phyloP scores from a whole-genome alignment of 148 eudicot genomes.

The Rhododendron ovatum region DNA sequence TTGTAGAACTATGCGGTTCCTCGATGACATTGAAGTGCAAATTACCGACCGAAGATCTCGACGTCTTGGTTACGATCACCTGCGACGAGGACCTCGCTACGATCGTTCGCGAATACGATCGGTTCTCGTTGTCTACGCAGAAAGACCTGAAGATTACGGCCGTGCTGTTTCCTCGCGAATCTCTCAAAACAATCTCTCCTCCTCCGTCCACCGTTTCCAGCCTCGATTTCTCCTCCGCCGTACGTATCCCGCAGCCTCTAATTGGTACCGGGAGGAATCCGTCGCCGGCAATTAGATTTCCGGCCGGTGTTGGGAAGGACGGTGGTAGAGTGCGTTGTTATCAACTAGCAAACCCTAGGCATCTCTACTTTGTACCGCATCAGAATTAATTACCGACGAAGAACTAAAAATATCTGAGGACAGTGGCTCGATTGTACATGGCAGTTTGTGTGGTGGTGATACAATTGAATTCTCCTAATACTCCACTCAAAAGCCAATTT shows the following conservation, averaged over 20 bases:
- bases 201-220: conserved; percentile 16
- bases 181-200: background rate
- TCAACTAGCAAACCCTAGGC: background rate
- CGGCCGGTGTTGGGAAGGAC: background rate
- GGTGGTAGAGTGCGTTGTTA: background rate
- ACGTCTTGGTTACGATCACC: conserved; percentile 54
- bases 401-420: background rate
- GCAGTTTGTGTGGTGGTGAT: background rate
- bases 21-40: conserved; percentile 50
- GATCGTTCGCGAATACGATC: conserved; percentile 61
- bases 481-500: background rate
- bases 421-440: background rate
- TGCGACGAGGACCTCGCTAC: conserved; percentile 64
- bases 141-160: conserved; percentile 28
- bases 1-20: conserved; percentile 48
- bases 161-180: background rate
- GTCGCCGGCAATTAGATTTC: background rate
- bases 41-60: conserved; percentile 70
- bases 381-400: background rate
- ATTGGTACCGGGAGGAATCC: background rate
- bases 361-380: background rate
- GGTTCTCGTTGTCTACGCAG: background rate
- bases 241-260: background rate
- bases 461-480: background rate
- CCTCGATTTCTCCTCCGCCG: background rate